These are phyloP conservation scores for Crotalaria pallida DNA, from an alignment of 306 rosid species.

Conservation along the genomic window DNA sequence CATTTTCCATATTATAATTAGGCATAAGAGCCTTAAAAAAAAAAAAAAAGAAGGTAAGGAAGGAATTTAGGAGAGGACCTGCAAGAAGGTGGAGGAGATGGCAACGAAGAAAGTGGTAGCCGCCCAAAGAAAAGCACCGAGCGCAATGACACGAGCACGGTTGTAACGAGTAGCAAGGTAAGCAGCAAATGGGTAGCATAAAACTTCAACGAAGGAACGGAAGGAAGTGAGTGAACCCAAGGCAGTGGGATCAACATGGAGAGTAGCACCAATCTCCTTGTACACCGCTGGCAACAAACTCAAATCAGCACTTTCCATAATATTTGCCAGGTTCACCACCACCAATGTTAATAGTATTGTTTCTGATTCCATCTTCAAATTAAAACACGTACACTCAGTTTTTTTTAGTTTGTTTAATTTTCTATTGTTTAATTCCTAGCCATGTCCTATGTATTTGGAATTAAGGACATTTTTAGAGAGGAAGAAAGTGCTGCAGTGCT, in stretches of 20 bases:
- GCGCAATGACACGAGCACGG: constrained; percentile 62
- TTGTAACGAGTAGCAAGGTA: constrained; percentile 66
- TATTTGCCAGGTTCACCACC: constrained; percentile 58
- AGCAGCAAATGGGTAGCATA: constrained; percentile 72
- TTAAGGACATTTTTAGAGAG: not conserved
- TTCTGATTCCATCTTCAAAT: constrained; percentile 46
- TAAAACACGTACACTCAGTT: not conserved
- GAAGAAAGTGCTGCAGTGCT: not conserved
- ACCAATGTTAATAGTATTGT: constrained; percentile 40
- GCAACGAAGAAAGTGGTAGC: constrained; percentile 67
- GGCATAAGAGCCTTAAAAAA: too few relatives aligned
- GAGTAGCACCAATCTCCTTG: constrained; percentile 63
- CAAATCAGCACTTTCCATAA: constrained; percentile 75
- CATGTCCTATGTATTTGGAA: not conserved
- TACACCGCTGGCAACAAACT: constrained; percentile 73
- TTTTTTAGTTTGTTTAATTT: too few relatives aligned
- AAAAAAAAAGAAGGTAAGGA: too few relatives aligned
- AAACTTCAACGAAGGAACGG: constrained; percentile 66
- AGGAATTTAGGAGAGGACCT: constrained; percentile 25
- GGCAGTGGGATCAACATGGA: constrained; percentile 71
- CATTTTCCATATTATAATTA: too few relatives aligned
- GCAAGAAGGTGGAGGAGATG: constrained; percentile 55
- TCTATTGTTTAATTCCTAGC: too few relatives aligned
- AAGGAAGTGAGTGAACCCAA: constrained; percentile 71
- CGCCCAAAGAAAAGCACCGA: constrained; percentile 75